These are phyloP conservation scores for Mollisiaceae sp. DNA, from an alignment of 2,329 filamentous ascomycete species.

Conservation along the genomic window DNA sequence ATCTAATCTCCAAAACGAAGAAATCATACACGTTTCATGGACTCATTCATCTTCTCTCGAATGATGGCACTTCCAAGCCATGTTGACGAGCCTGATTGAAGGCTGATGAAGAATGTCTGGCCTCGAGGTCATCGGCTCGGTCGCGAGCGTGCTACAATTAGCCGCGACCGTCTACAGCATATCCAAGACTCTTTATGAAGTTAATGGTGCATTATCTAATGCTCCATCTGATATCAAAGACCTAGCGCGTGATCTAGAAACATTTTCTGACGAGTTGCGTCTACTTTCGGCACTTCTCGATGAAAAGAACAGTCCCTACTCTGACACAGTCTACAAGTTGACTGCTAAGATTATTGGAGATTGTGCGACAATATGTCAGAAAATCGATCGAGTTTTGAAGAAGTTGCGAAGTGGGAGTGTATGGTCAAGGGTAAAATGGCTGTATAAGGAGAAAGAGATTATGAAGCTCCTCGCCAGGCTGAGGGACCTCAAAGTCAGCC, in stretches of 20 bases:
- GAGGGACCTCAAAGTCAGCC: constrained; percentile 30
- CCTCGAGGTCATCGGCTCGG: constrained; percentile 28
- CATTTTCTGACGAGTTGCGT: constrained; percentile 27
- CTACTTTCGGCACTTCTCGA: constrained; percentile 24
- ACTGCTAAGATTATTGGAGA: constrained; percentile 32
- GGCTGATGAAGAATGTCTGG: constrained; percentile 12
- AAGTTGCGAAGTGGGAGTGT: constrained; percentile 25
- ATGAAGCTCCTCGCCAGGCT: constrained; percentile 29
- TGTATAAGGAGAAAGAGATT: constrained; percentile 33
- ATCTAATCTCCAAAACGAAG: neutral
- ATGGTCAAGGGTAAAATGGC: constrained; percentile 28
- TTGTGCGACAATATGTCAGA: constrained; percentile 30
- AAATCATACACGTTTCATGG: neutral
- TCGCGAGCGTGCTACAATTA: constrained; percentile 28
- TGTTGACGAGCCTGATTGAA: neutral
- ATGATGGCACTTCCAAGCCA: neutral
- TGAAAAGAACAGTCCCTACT: constrained; percentile 24
- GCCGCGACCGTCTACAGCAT: constrained; percentile 28
- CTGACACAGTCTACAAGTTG: constrained; percentile 27
- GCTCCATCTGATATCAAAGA: constrained; percentile 32
- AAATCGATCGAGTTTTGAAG: constrained; percentile 27
- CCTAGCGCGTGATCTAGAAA: constrained; percentile 29
- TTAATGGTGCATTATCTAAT: constrained; percentile 27
- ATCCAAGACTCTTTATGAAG: constrained; percentile 29
- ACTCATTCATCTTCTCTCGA: neutral